Conservation (phyloP, 176 grass and related monocot genomes). For the Oryza coarctata region DNA sequence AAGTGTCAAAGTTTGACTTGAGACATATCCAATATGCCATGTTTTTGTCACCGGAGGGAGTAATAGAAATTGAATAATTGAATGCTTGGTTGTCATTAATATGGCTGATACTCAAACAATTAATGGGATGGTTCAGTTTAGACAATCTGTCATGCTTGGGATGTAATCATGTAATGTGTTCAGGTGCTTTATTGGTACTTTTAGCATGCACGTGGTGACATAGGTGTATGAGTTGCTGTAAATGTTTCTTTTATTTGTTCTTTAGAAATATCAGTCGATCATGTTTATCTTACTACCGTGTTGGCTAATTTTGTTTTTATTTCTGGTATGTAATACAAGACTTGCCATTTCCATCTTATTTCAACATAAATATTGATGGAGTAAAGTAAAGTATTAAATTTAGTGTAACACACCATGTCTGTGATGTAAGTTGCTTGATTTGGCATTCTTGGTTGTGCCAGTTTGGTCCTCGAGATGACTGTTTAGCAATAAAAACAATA, state of each 20-base stretch:
- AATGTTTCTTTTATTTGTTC: too few relatives aligned
- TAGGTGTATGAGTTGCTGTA: not conserved
- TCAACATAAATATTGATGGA: not conserved
- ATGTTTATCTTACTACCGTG: too few relatives aligned
- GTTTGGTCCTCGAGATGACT: not conserved
- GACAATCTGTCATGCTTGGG: not conserved
- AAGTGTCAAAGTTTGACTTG: not conserved
- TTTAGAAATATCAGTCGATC: too few relatives aligned
- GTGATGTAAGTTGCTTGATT: not conserved
- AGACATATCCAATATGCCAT: too few relatives aligned
- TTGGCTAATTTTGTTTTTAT: too few relatives aligned
- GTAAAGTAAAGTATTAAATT: not conserved
- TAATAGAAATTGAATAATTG: not conserved
- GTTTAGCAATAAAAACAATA: not conserved
- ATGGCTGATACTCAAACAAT: too few relatives aligned
- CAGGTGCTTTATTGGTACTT: not conserved
- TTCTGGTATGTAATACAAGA: not conserved
- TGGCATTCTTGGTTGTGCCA: not conserved
- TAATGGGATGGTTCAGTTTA: not conserved
- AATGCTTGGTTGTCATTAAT: too few relatives aligned
- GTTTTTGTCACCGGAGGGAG: not conserved
- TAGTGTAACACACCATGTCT: not conserved
- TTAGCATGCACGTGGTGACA: not conserved
- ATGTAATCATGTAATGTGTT: not conserved
- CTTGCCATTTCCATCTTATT: not conserved